phyloP scores from a whole-genome alignment of 257 asterid species.

The Agastache rugosa region DNA sequence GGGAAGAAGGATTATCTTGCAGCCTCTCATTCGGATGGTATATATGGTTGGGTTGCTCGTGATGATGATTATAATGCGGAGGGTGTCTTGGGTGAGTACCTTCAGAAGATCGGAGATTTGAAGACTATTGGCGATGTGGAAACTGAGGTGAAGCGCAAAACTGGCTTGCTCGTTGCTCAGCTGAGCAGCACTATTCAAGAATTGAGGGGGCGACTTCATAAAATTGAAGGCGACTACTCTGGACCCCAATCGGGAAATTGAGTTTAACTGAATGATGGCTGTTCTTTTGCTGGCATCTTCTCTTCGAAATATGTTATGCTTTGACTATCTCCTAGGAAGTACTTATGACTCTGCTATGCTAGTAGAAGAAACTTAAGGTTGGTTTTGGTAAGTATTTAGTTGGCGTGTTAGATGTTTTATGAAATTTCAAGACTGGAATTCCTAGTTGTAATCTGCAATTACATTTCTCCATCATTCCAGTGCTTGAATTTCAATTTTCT shows the following conservation, averaged over 20 bases:
- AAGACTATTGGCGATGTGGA: constrained; percentile 62
- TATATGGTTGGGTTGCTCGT: constrained; percentile 74
- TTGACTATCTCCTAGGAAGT: constrained; percentile 5
- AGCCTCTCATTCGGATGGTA: constrained; percentile 6
- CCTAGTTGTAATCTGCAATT: constrained; percentile 9
- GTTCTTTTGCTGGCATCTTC: constrained; percentile 19
- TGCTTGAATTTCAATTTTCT: not conserved
- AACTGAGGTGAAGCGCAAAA: constrained; percentile 54
- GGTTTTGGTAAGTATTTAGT: constrained; percentile 21
- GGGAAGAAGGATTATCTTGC: constrained; percentile 56
- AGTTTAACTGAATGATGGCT: constrained; percentile 18
- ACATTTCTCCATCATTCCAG: not conserved
- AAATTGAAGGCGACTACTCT: constrained; percentile 40
- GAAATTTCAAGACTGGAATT: constrained; percentile 14
- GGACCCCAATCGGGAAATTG: constrained; percentile 35
- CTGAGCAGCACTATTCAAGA: constrained; percentile 47
- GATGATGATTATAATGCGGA: constrained; percentile 57
- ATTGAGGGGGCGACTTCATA: constrained; percentile 47
- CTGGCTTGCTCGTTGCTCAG: constrained; percentile 48
- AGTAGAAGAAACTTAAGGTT: constrained; percentile 25
- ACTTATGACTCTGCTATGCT: constrained; percentile 23
- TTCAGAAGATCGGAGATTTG: constrained; percentile 67
- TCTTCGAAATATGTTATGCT: constrained; percentile 6
- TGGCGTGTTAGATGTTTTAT: constrained; percentile 25
- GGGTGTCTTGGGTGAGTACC: constrained; percentile 54